These are phyloP conservation scores for Alternaria dauci DNA, from an alignment of 2,329 filamentous ascomycete species.

Conservation along the genomic window DNA sequence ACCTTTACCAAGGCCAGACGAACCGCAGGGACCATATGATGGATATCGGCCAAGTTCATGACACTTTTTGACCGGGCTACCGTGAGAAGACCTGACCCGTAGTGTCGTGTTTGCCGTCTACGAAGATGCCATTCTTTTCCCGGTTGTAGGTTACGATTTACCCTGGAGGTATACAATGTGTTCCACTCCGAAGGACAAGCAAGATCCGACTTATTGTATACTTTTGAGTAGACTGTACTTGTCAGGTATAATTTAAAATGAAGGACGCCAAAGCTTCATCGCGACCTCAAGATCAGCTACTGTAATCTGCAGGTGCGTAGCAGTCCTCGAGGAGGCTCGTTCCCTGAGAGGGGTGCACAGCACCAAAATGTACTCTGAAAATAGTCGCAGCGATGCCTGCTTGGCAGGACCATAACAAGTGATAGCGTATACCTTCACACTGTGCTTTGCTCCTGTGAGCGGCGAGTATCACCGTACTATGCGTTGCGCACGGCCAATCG, in stretches of 20 bases:
- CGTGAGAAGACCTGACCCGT: background rate
- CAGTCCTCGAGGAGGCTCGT: too few relatives aligned
- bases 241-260: background rate
- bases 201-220: background rate
- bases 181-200: background rate
- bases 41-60: background rate
- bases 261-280: background rate
- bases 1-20: background rate
- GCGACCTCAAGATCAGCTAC: too few relatives aligned
- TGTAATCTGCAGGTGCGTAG: too few relatives aligned
- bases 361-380: background rate
- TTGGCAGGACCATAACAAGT: background rate
- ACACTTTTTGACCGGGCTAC: background rate
- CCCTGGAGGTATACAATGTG: background rate
- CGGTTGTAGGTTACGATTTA: background rate
- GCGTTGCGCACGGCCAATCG: background rate
- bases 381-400: background rate
- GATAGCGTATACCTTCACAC: background rate
- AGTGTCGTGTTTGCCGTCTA: background rate
- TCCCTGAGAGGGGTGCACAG: too few relatives aligned
- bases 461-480: slow-evolving; percentile 2
- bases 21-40: background rate
- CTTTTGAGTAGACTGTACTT: background rate
- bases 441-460: background rate
- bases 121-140: background rate